phyloP scores from a whole-genome alignment of 257 asterid genomes.

The Penstemon newberryi region DNA sequence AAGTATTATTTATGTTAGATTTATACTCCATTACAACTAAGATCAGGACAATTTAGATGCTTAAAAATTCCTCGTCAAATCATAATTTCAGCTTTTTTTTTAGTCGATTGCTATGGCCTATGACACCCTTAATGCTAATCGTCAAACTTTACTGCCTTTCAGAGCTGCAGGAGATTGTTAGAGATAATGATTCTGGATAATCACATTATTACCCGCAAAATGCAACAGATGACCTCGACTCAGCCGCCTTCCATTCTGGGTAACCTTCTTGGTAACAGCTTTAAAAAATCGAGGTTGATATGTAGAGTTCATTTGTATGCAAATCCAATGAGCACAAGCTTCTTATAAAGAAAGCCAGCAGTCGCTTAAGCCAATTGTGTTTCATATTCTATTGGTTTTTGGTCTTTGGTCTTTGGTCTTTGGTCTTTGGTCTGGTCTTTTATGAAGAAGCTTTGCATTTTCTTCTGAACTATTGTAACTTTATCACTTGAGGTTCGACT shows the following conservation, averaged over 20 bases:
- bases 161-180: slow-evolving; percentile 85
- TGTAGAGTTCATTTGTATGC: slow-evolving; percentile 74
- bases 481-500: too few relatives aligned
- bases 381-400: too few relatives aligned
- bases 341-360: slow-evolving; percentile 43
- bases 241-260: slow-evolving; percentile 67
- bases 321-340: slow-evolving; percentile 59
- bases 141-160: slow-evolving; percentile 31
- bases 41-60: not conserved
- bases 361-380: not conserved
- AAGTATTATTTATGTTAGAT: not conserved
- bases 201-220: slow-evolving; percentile 54
- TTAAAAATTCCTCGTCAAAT: not conserved
- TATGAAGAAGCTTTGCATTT: too few relatives aligned
- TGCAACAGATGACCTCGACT: slow-evolving; percentile 49
- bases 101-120: not conserved
- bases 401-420: too few relatives aligned
- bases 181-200: slow-evolving; percentile 69
- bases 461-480: too few relatives aligned
- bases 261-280: slow-evolving; percentile 47
- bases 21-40: not conserved
- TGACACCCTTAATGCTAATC: slow-evolving; percentile 14
- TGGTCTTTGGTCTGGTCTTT: too few relatives aligned
- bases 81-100: slow-evolving; percentile 14
- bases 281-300: slow-evolving; percentile 44